These are phyloP conservation scores for Pythium rishiriense DNA, from an alignment of 352 stramenopile genomes.

Conservation along the genomic window DNA sequence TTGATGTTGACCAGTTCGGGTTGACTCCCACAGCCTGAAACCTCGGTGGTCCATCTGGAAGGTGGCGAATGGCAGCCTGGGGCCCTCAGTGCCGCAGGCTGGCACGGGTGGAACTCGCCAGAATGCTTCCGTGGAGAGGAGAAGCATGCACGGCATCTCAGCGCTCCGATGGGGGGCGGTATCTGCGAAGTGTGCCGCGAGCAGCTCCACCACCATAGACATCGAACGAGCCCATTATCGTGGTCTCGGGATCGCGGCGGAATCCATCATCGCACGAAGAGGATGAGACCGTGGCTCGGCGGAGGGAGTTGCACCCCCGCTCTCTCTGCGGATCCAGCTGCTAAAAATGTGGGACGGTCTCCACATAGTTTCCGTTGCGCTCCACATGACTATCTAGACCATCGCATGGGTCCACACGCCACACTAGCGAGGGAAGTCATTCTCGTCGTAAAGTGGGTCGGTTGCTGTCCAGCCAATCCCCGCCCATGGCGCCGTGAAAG, in stretches of 20 bases:
- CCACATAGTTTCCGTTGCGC: background rate
- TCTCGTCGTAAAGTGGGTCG: slow-evolving; percentile 5
- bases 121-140: background rate
- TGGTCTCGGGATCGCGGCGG: too few relatives aligned
- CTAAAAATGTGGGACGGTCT: background rate
- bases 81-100: too few relatives aligned
- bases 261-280: too few relatives aligned
- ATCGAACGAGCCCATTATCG: too few relatives aligned
- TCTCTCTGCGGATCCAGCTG: too few relatives aligned
- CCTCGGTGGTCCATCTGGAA: background rate
- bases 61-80: background rate
- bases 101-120: background rate
- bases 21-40: background rate
- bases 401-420: background rate
- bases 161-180: too few relatives aligned
- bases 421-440: background rate
- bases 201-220: too few relatives aligned
- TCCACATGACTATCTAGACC: background rate
- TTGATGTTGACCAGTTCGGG: background rate
- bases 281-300: too few relatives aligned
- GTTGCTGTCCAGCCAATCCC: background rate
- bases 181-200: too few relatives aligned
- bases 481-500: too few relatives aligned
- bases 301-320: background rate
- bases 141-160: too few relatives aligned